These are phyloP conservation scores for Rhizopogon vesiculosus DNA, from an alignment of 768 basidiomycete species.

Conservation along the genomic window DNA sequence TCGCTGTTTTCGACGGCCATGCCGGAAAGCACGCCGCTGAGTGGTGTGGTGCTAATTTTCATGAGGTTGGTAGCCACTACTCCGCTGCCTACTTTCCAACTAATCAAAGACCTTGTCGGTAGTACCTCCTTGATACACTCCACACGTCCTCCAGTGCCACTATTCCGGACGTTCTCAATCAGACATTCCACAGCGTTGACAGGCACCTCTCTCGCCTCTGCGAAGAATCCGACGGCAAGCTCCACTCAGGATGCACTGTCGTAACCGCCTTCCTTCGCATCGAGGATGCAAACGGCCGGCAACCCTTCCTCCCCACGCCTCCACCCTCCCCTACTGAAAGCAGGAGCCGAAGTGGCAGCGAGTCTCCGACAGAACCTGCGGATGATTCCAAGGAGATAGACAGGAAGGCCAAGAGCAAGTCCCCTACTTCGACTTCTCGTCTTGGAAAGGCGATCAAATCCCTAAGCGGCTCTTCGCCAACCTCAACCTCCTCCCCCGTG, in stretches of 20 bases:
- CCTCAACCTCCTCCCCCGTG: slow-evolving; percentile 6
- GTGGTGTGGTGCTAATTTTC: slow-evolving; percentile 97
- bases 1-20: slow-evolving; percentile 97
- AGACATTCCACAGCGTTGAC: slow-evolving; percentile 94
- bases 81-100: background rate
- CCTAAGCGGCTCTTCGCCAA: slow-evolving; percentile 25
- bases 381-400: slow-evolving; percentile 33
- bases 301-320: slow-evolving; percentile 54
- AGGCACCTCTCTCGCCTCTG: slow-evolving; percentile 76
- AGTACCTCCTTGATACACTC: slow-evolving; percentile 69
- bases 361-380: slow-evolving; percentile 28
- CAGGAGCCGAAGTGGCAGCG: slow-evolving; percentile 30
- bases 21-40: slow-evolving; percentile 98
- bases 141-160: slow-evolving; percentile 49
- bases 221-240: slow-evolving; percentile 84
- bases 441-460: slow-evolving; percentile 53
- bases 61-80: slow-evolving; percentile 52
- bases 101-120: slow-evolving; percentile 9
- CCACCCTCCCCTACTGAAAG: slow-evolving; percentile 21
- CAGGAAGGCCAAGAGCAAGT: slow-evolving; percentile 41
- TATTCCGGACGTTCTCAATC: slow-evolving; percentile 87
- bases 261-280: slow-evolving; percentile 93
- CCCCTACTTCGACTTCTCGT: slow-evolving; percentile 37
- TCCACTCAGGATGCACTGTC: slow-evolving; percentile 95
- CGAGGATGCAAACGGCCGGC: slow-evolving; percentile 74